Base-by-base conservation (phyloP, 192 early-diverging fungal genomes). In the Coemansia sp. region DNA sequence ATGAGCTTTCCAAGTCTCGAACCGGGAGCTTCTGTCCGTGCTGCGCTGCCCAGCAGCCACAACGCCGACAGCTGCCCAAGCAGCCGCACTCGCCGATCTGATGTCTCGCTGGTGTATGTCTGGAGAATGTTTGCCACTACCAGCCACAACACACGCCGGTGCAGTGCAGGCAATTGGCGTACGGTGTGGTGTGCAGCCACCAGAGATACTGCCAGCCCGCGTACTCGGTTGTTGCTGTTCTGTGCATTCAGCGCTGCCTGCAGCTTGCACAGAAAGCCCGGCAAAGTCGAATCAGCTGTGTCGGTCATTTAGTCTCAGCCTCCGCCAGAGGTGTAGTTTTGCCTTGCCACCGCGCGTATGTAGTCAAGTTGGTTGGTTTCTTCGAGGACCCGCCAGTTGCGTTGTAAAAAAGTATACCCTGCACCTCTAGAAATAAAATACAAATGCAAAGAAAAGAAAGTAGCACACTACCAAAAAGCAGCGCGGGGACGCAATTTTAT, bases 1-100 rank as follows among this genome's bases (percentile, higher is more conserved):
- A 73, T 37, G 27, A 73, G 58, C 19, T 64, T 50, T 10, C 71
- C 60, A 35, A 73, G 69, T 32, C 75, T 32, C 25, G 60, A 60
- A n/a, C 69, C 58, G 66, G 67, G 69, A 25, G 75, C 66, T 8
- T 39, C 35, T 1, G 22, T 10, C 2, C 39, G 17, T 2, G 51
- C 39, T 8, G 37, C 47, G 54, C 60, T 56, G 27, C 50, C 58
- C 15, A 65, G 41, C 62, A 65, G 50, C 9, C 48, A 58, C 38
- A 72, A 53, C 24, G 58, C 60, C 5, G 55, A 51, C 15, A 60
- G 43, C 48, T 61, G 60, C 14, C 52, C 58, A 25, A 66, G 70
- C 41, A 72, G 63, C 49, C 38, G 52, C 24, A 72, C 15, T 19
- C 48, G 57, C 38, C 57, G 57, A 21, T 41, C 27, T 25, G 3